Evolutionary conservation across 108 stramenopile genomes (phyloP).

Genomic region (Schizochytrium sp.): DNA sequence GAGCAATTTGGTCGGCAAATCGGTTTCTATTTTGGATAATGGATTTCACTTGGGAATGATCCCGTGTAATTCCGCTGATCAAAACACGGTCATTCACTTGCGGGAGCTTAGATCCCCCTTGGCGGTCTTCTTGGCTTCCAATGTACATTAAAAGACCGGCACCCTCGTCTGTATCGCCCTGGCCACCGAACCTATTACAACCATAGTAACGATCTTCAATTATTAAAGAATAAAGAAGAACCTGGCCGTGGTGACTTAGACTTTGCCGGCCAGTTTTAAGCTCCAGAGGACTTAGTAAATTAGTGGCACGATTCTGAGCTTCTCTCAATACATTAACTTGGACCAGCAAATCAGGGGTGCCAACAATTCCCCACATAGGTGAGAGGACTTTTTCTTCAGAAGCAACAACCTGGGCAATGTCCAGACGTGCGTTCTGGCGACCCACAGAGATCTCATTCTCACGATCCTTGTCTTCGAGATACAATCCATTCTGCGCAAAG

Average conservation of each 20-base stretch:
- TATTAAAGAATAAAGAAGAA: constrained; percentile 18
- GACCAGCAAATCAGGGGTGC: constrained; percentile 6
- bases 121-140: background rate
- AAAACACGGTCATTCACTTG: background rate
- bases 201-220: constrained; percentile 37
- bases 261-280: constrained; percentile 9
- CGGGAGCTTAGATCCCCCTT: background rate
- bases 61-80: background rate
- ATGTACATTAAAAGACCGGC: constrained; percentile 47
- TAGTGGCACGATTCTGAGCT: background rate
- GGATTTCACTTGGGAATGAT: background rate
- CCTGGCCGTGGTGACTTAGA: background rate
- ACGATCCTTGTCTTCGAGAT: background rate
- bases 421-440: background rate
- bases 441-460: background rate
- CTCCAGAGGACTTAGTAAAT: background rate
- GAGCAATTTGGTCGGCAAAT: background rate
- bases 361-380: constrained; percentile 43
- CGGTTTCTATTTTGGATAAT: background rate
- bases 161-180: background rate
- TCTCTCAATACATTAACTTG: background rate
- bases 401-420: background rate
- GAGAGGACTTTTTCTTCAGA: constrained; percentile 40
- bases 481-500: no score
- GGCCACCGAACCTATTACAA: background rate